Evolutionary conservation across 495 filamentous ascomycete species (phyloP).

Genomic region (Hapsidospora chrysogenum): DNA sequence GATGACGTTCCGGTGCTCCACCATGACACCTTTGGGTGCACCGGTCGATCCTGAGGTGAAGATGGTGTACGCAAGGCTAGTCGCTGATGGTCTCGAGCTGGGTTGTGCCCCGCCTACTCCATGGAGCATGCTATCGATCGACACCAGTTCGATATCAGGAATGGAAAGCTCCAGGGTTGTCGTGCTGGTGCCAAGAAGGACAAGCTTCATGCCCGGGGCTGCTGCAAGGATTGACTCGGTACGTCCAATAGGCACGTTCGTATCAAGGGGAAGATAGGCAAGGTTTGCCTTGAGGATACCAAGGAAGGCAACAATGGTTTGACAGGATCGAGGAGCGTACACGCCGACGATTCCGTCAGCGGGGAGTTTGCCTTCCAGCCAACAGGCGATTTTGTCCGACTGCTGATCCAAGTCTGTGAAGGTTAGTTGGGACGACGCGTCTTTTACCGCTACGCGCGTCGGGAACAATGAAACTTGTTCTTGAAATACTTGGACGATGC

Average conservation of each 20-base stretch:
- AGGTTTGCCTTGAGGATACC: slow-evolving; percentile 5
- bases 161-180: neutral
- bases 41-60: slow-evolving; percentile 3
- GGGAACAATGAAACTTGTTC: slow-evolving; percentile 1
- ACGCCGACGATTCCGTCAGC: slow-evolving; percentile 5
- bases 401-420: slow-evolving; percentile 5
- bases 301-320: slow-evolving; percentile 5
- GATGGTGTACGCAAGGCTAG: slow-evolving; percentile 4
- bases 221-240: slow-evolving; percentile 3
- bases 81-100: slow-evolving; percentile 2
- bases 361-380: slow-evolving; percentile 2
- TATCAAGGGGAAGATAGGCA: no score
- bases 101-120: no score
- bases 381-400: slow-evolving; percentile 4
- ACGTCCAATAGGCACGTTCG: slow-evolving; percentile 1
- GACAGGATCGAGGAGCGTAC: slow-evolving; percentile 4
- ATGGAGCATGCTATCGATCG: no score
- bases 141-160: slow-evolving; percentile 2
- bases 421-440: slow-evolving; percentile 4
- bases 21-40: slow-evolving; percentile 1
- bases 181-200: slow-evolving; percentile 1
- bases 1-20: slow-evolving; percentile 4
- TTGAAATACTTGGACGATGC: slow-evolving; percentile 6
- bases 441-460: slow-evolving; percentile 2
- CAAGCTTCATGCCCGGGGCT: neutral